A percentile compares a stretch with the other conserved stretches of the same genome.
Evolutionary conservation across 2,329 filamentous ascomycete genomes (phyloP).

Genomic region (Microdochium bolleyi): DNA sequence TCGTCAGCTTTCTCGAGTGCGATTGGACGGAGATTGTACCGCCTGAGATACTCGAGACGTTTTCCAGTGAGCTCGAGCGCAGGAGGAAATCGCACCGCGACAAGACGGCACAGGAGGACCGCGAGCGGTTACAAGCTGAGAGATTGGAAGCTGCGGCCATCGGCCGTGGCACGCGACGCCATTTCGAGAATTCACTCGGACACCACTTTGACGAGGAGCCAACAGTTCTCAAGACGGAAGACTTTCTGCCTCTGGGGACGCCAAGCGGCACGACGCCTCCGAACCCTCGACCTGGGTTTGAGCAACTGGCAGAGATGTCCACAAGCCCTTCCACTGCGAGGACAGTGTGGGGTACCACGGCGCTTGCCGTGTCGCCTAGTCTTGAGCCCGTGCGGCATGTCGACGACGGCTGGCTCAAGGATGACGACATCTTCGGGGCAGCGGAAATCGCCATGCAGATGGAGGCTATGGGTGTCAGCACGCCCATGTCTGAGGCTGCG

Average conservation of each 20-base stretch:
- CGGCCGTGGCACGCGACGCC: constrained; percentile 38
- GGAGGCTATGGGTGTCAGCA: constrained; percentile 40
- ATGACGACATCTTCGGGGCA: constrained; percentile 61
- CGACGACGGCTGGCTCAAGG: constrained; percentile 76
- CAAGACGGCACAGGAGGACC: constrained; percentile 79
- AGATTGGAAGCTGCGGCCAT: constrained; percentile 67
- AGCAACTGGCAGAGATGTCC: constrained; percentile 66
- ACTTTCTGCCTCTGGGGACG: constrained; percentile 56
- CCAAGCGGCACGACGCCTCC: constrained; percentile 45
- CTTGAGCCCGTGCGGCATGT: constrained; percentile 31
- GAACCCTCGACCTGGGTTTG: constrained; percentile 53
- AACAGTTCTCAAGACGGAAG: constrained; percentile 41
- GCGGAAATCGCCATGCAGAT: constrained; percentile 54
- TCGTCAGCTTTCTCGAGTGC: constrained; percentile 85
- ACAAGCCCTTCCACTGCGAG: constrained; percentile 69
- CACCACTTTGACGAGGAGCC: constrained; percentile 30
- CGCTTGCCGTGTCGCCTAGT: constrained; percentile 52
- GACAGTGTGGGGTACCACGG: constrained; percentile 90
- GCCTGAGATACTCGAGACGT: constrained; percentile 64
- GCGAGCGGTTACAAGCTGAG: constrained; percentile 75
- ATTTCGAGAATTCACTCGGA: constrained; percentile 26
- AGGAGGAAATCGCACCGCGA: constrained; percentile 71
- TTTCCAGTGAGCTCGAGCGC: constrained; percentile 67
- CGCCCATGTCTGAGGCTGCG: constrained; percentile 6
- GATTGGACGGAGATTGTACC: constrained; percentile 90